Percentiles rank a stretch among this genome's conserved stretches.
phyloP scores from a whole-genome alignment of 2,329 filamentous ascomycete species.

The Chrysoporthe cubensis region DNA sequence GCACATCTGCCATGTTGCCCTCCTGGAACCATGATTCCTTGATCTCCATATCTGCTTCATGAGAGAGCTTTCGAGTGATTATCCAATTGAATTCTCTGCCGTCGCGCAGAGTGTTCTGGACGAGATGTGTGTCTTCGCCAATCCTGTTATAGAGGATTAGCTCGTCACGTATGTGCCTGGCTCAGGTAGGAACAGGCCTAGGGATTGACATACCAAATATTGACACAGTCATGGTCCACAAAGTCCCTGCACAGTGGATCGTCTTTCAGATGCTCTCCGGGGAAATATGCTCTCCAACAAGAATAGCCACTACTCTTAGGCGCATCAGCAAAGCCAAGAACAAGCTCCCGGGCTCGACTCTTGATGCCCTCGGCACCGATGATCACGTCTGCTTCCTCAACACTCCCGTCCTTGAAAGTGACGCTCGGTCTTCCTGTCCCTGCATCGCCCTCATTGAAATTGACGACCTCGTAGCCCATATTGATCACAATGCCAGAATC shows the following conservation, averaged over 20 bases:
- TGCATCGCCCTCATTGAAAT: slow-evolving; percentile 40
- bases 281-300: slow-evolving; percentile 54
- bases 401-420: slow-evolving; percentile 40
- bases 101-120: slow-evolving; percentile 48
- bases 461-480: slow-evolving; percentile 45
- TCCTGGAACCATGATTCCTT: slow-evolving; percentile 53
- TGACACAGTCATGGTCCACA: slow-evolving; percentile 47
- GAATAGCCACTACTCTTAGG: slow-evolving; percentile 58
- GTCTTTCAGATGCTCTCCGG: slow-evolving; percentile 40
- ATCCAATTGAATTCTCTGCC: slow-evolving; percentile 53
- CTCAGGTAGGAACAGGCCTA: slow-evolving; percentile 5
- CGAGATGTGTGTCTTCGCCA: slow-evolving; percentile 47
- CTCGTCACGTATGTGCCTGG: neutral
- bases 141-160: slow-evolving; percentile 37
- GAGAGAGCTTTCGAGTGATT: slow-evolving; percentile 46
- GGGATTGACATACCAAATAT: slow-evolving; percentile 40
- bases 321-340: slow-evolving; percentile 55
- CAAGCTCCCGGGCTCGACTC: slow-evolving; percentile 52
- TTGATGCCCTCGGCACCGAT: slow-evolving; percentile 58
- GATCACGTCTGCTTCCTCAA: slow-evolving; percentile 50
- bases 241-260: slow-evolving; percentile 45
- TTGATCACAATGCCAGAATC: slow-evolving; percentile 45
- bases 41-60: slow-evolving; percentile 48
- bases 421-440: slow-evolving; percentile 35
- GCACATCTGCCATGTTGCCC: slow-evolving; percentile 50